phyloP scores from a whole-genome alignment of 345 rosid genomes.

The Raphanus sativus region DNA sequence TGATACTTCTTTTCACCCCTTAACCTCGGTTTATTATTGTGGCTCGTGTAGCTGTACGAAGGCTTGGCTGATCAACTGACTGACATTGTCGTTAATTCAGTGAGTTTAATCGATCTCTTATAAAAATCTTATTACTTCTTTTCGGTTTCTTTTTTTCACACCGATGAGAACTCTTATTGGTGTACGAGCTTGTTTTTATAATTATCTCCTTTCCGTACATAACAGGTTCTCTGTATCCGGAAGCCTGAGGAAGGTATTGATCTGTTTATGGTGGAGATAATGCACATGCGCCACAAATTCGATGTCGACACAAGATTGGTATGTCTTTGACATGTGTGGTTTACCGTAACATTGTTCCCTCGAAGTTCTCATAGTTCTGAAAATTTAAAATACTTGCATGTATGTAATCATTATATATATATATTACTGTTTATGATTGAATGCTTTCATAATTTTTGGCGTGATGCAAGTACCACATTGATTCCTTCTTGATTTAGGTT shows the following conservation, averaged over 20 bases:
- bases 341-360: neutral
- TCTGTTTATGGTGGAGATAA: constrained; percentile 98
- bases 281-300: constrained; percentile 99
- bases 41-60: constrained; percentile 68
- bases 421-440: neutral
- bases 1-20: neutral
- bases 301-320: constrained; percentile 94
- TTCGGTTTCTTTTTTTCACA: neutral
- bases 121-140: neutral
- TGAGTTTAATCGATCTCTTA: constrained; percentile 41
- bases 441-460: neutral
- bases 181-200: constrained; percentile 1
- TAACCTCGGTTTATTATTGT: constrained; percentile 10
- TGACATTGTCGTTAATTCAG: constrained; percentile 85
- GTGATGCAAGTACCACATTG: neutral
- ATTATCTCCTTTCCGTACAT: constrained; percentile 23
- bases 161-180: neutral
- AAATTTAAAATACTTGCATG: neutral
- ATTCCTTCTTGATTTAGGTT: constrained; percentile 50
- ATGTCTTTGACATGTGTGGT: constrained; percentile 18
- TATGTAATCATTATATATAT: neutral
- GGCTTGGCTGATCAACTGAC: constrained; percentile 94
- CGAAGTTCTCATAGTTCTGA: neutral
- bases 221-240: constrained; percentile 83
- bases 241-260: constrained; percentile 92